Base-by-base conservation (phyloP, 2,329 filamentous ascomycete species). In the Orbilia brochopaga region DNA sequence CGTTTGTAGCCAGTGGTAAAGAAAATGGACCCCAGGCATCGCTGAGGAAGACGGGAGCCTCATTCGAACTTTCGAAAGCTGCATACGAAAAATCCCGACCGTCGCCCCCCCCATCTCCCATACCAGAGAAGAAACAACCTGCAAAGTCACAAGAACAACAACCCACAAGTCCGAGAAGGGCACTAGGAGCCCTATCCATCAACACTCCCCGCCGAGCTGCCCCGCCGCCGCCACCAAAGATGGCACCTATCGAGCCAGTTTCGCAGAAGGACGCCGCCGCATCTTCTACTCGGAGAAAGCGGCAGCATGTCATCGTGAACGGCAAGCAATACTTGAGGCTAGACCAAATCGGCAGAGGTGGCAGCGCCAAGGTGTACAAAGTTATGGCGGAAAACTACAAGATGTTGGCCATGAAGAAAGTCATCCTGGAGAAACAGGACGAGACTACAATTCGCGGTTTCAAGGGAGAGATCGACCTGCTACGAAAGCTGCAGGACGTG, bases 361-460 rank as follows among this genome's bases (percentile, higher is more conserved):
- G 94, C 32, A 97, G 91, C 75, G 92, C 90, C 55, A 92, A 95
- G 77, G 94, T 99, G 1, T 99, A 96, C 79, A 88, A 92, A 51
- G 94, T 99, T 35, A 96, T 96, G 83, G 93, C 94, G 0, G 94
- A 99, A 79, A 97, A 97, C 78, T 92, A 91, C 77, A 95, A 92
- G 79, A 91, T 96, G 80, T 92, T 96, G 80, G 94, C 94, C 0
- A 81, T 99, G 75, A 99, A 99, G 81, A 85, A 91, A 54, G 94
- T 99, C 23, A 91, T 93, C 58, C 83, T 97, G 6, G 92, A 96
- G 77, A 90, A 93, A 76, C 90, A 91, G 27, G 93, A 99, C 77
- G 91, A 94, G 75, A 83, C 84, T 23, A 90, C 91, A 0, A 86
- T 99, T 58, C 85, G 86, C 66, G 93, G 93, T 0, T 97, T 90